phyloP scores from a whole-genome alignment of 2,329 filamentous ascomycete species.

The Cryphonectria naterciae region DNA sequence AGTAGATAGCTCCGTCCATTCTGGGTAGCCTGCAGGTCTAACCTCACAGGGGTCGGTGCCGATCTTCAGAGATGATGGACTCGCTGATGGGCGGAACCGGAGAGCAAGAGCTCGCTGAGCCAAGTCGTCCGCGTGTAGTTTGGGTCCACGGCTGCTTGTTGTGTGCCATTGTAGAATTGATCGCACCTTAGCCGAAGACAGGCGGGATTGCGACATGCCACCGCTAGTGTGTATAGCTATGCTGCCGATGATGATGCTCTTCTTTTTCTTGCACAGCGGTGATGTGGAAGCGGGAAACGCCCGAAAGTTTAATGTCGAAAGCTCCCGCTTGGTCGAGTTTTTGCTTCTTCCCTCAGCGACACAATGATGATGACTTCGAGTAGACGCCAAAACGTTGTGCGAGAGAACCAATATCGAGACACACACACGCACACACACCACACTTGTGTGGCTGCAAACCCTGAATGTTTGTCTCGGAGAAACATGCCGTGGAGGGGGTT shows the following conservation, averaged over 20 bases:
- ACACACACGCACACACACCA: not conserved
- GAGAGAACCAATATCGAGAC: constrained; percentile 3
- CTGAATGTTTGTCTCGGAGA: constrained; percentile 26
- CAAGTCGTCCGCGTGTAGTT: not conserved
- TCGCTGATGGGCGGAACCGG: constrained; percentile 15
- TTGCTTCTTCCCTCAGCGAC: not conserved
- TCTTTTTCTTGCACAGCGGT: not conserved
- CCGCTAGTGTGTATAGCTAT: constrained; percentile 4
- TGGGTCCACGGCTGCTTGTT: not conserved
- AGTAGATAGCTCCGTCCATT: constrained; percentile 34
- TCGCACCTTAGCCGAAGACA: constrained; percentile 8
- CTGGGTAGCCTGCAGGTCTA: constrained; percentile 28
- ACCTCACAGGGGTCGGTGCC: constrained; percentile 26
- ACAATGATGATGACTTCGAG: constrained; percentile 5
- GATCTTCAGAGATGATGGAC: constrained; percentile 26
- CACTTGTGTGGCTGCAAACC: constrained; percentile 27
- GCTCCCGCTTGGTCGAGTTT: constrained; percentile 21
- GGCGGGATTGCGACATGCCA: constrained; percentile 11
- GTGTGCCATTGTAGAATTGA: not conserved
- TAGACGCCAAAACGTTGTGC: not conserved
- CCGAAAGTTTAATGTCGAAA: constrained; percentile 27
- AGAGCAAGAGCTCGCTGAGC: constrained; percentile 11
- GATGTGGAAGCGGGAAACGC: constrained; percentile 22
- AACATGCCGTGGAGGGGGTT: constrained; percentile 15
- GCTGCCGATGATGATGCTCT: not conserved